Evolutionary conservation across 768 basidiomycete species (phyloP), one percentile per base, ranked within the genome.

Genomic region (Gymnopilus dilepis): DNA sequence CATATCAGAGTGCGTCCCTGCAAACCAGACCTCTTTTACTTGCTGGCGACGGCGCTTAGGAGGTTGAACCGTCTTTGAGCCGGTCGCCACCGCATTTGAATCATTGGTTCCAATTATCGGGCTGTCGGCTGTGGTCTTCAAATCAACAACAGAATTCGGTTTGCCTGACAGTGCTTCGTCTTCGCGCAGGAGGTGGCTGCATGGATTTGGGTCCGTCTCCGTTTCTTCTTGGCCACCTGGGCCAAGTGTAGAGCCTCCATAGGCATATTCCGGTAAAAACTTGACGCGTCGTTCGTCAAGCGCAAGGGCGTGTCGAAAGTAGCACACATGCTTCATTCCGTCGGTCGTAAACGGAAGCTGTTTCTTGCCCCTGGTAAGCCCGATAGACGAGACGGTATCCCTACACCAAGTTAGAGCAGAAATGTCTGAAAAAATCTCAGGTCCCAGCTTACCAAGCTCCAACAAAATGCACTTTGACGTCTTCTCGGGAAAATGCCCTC

Each of bases 341-440:
- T 65, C 61, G 17, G 56, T 71, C 6, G 77, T 77, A 15, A 58
- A 62, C 2, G 81, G 78, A 5, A 80, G 59, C n/a, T 61, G 68
- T 12, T 60, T 70, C 13, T 60, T 64, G 48, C 79, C 67, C 3
- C 64, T 55, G 19, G 72, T 33, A 2, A 81, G 12, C 7, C 82
- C 79, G 47, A 83, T 73, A 0, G 81, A 80, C 1, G 82, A 82
- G 3, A 82, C 82, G 0, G 80, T 81, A 31, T 82, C 82, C 81
- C 81, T 82, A 55, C 47, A 17, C n/a, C n/a, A n/a, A n/a, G n/a
- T n/a, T n/a, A n/a, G n/a, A n/a, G n/a, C n/a, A n/a, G n/a, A n/a
- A n/a, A n/a, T n/a, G n/a, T n/a, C n/a, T n/a, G 33, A 34, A 34
- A 6, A 55, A 47, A 13, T 21, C 12, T 22, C 4, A 2, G 12